phyloP scores from a whole-genome alignment of 2,329 filamentous ascomycete species.

The Aspergillus sp. region DNA sequence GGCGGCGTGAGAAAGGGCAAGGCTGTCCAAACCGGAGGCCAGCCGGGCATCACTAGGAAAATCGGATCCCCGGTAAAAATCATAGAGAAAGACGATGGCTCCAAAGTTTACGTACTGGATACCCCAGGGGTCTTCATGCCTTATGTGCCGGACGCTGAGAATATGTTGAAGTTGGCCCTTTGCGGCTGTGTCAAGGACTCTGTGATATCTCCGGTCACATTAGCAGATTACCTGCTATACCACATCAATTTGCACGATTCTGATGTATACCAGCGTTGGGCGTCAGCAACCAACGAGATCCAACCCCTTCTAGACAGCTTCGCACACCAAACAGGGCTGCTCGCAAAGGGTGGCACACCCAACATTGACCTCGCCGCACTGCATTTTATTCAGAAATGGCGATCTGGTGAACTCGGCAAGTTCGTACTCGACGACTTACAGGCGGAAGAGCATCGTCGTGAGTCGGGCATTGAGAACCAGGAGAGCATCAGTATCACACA shows the following conservation, averaged over 20 bases:
- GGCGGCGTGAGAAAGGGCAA: constrained; percentile 66
- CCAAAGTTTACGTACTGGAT: constrained; percentile 80
- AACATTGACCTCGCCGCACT: constrained; percentile 72
- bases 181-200: constrained; percentile 90
- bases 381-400: constrained; percentile 80
- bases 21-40: constrained; percentile 76
- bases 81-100: constrained; percentile 54
- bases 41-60: constrained; percentile 88
- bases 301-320: constrained; percentile 68
- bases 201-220: constrained; percentile 71
- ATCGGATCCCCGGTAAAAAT: constrained; percentile 82
- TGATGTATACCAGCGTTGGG: constrained; percentile 62
- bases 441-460: constrained; percentile 56
- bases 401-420: constrained; percentile 69
- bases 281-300: constrained; percentile 80
- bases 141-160: constrained; percentile 78
- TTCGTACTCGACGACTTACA: constrained; percentile 78
- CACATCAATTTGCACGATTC: constrained; percentile 71
- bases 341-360: constrained; percentile 70
- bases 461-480: constrained; percentile 29
- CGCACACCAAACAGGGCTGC: constrained; percentile 71
- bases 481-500: constrained; percentile 45
- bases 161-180: constrained; percentile 93
- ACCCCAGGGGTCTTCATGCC: constrained; percentile 95
- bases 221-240: constrained; percentile 90